Conservation (phyloP, 2,329 filamentous ascomycete genomes). For the Xylariales sp. region DNA sequence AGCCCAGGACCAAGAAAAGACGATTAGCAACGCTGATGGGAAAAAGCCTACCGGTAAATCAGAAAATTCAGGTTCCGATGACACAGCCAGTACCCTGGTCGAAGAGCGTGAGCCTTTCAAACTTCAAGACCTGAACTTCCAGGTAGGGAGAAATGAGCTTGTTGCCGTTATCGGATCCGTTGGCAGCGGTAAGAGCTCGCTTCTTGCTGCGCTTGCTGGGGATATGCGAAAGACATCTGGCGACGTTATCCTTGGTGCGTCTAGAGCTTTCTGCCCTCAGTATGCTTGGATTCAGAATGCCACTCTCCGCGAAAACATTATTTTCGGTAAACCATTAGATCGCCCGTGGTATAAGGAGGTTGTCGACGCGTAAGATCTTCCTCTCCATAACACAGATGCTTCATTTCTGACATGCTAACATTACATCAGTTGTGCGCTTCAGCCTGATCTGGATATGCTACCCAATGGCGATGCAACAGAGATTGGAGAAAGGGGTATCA, state of each 20-base stretch:
- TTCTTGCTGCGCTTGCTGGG: constrained; percentile 83
- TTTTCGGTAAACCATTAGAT: constrained; percentile 79
- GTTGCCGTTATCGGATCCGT: constrained; percentile 86
- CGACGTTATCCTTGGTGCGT: constrained; percentile 70
- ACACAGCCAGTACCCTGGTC: constrained; percentile 50
- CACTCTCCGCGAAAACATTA: constrained; percentile 80
- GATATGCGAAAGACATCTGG: constrained; percentile 86
- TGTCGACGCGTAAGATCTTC: constrained; percentile 61
- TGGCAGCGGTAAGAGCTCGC: constrained; percentile 83
- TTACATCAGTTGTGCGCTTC: constrained; percentile 64
- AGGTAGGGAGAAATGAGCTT: constrained; percentile 69
- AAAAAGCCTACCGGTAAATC: constrained; percentile 19
- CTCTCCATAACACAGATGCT: not conserved
- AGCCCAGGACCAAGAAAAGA: constrained; percentile 44
- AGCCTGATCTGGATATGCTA: constrained; percentile 87
- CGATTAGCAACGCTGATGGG: constrained; percentile 35
- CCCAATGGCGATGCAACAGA: constrained; percentile 85
- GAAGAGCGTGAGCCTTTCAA: constrained; percentile 66
- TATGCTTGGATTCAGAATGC: constrained; percentile 98
- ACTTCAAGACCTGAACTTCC: constrained; percentile 63
- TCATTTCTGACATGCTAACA: constrained; percentile 8
- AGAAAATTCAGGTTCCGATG: constrained; percentile 37
- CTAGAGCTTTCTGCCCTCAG: constrained; percentile 87
- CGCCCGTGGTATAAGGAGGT: constrained; percentile 77
- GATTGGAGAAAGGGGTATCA: constrained; percentile 93